Conservation (phyloP, 2,329 filamentous ascomycete genomes). For the Fusarium tricinctum region DNA sequence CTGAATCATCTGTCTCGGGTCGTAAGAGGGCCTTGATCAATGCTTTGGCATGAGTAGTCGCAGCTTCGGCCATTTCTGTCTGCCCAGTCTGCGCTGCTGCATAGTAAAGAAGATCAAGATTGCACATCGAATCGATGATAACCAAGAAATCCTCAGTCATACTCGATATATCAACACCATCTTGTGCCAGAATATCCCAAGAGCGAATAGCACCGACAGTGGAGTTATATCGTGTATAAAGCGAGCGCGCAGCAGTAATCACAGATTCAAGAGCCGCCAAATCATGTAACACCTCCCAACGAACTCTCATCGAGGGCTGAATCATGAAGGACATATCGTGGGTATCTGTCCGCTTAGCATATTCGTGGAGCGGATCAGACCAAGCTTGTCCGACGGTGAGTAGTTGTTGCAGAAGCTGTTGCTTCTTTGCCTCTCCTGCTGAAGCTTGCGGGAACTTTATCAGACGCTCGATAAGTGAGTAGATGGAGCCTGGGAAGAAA, state of each 20-base stretch:
- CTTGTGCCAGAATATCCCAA: slow-evolving; percentile 59
- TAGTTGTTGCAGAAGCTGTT: slow-evolving; percentile 44
- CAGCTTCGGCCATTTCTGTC: slow-evolving; percentile 46
- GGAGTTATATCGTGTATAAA: slow-evolving; percentile 59
- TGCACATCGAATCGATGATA: slow-evolving; percentile 61
- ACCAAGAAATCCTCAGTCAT: slow-evolving; percentile 55
- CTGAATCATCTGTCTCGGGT: slow-evolving; percentile 47
- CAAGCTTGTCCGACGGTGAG: slow-evolving; percentile 48
- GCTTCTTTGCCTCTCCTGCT: slow-evolving; percentile 18
- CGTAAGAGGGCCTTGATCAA: slow-evolving; percentile 59
- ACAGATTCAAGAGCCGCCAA: slow-evolving; percentile 56
- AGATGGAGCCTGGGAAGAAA: slow-evolving; percentile 57
- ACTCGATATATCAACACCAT: slow-evolving; percentile 52
- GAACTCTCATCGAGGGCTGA: slow-evolving; percentile 62
- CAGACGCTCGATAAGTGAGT: slow-evolving; percentile 53
- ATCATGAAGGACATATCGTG: slow-evolving; percentile 70
- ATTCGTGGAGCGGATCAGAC: slow-evolving; percentile 54
- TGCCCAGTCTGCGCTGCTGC: slow-evolving; percentile 52
- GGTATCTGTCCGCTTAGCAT: slow-evolving; percentile 60
- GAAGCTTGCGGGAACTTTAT: slow-evolving; percentile 51
- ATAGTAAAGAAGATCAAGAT: slow-evolving; percentile 57
- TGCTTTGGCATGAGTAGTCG: slow-evolving; percentile 58
- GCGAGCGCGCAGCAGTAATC: slow-evolving; percentile 59
- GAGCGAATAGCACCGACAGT: slow-evolving; percentile 63
- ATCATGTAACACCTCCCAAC: slow-evolving; percentile 62